These are phyloP conservation scores for Flaveria bidentis DNA, from an alignment of 129 eudicot species.

Conservation along the genomic window DNA sequence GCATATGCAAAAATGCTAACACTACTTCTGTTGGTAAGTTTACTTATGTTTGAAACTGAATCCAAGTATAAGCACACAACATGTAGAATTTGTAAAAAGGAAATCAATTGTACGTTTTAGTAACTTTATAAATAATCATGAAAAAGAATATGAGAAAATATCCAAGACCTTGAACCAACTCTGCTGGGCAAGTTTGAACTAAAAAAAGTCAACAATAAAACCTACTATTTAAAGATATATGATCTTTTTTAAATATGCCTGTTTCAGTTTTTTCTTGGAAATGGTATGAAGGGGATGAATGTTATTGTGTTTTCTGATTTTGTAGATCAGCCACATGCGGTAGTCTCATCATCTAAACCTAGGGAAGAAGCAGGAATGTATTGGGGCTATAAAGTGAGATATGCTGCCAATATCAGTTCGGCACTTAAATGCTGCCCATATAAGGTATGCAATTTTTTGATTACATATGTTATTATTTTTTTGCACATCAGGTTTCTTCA, in stretches of 20 bases:
- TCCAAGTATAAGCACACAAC: neutral
- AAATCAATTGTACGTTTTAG: neutral
- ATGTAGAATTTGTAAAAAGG: neutral
- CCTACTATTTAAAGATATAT: neutral
- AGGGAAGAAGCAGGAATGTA: constrained; percentile 72
- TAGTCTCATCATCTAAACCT: constrained; percentile 77
- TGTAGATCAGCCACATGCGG: constrained; percentile 55
- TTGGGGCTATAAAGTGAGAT: constrained; percentile 95
- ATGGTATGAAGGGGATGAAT: neutral
- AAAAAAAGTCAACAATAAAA: no score
- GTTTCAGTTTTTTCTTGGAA: neutral
- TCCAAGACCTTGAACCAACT: no score
- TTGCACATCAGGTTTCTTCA: constrained; percentile 9
- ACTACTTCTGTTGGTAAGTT: neutral
- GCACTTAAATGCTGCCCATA: constrained; percentile 63
- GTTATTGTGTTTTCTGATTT: constrained; percentile 23
- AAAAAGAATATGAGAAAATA: no score
- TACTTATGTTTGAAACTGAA: neutral
- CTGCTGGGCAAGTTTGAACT: no score
- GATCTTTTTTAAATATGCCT: neutral
- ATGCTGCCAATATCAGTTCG: constrained; percentile 80
- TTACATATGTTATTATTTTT: neutral
- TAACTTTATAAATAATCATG: no score
- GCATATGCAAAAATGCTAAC: no score
- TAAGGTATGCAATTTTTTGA: constrained; percentile 49